phyloP scores from a whole-genome alignment of 441 rosid species.

The Dalechampia spathulata region DNA sequence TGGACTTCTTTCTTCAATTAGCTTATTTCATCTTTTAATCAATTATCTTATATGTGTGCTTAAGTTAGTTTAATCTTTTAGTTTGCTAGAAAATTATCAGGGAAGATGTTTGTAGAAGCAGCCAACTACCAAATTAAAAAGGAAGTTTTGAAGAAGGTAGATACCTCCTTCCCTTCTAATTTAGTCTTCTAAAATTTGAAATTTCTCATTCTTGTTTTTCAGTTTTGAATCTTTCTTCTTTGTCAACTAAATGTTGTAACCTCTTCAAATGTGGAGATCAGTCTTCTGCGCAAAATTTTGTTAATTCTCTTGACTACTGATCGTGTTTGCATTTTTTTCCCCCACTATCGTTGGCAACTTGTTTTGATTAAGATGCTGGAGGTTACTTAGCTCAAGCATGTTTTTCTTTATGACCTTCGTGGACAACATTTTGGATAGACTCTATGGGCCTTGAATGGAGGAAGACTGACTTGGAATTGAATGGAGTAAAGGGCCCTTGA shows the following conservation, averaged over 20 bases:
- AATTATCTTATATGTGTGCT: not conserved
- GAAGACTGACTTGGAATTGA: no score
- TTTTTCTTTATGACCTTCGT: no score
- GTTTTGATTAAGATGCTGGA: no score
- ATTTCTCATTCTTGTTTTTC: not conserved
- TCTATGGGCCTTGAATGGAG: no score
- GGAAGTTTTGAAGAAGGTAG: slow-evolving; percentile 70
- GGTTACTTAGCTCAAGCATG: no score
- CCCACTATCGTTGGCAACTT: no score
- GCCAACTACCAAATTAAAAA: slow-evolving; percentile 76
- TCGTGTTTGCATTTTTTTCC: not conserved
- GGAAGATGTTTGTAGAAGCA: slow-evolving; percentile 65
- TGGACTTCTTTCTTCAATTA: not conserved
- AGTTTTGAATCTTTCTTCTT: not conserved
- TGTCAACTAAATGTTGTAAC: not conserved
- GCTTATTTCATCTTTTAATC: slow-evolving; percentile 2
- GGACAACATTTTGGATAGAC: no score
- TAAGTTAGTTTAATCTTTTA: slow-evolving; percentile 28
- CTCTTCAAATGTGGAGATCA: no score
- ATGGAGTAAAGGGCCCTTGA: no score
- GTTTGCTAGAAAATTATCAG: slow-evolving; percentile 59
- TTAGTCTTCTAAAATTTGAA: not conserved
- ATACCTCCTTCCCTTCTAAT: slow-evolving; percentile 9
- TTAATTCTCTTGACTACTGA: not conserved
- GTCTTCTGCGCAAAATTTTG: no score